Percentiles rank a stretch among this genome's conserved stretches.
Evolutionary conservation across 805 yeast genomes (phyloP).

Genomic region (Ogataea trehalophila): DNA sequence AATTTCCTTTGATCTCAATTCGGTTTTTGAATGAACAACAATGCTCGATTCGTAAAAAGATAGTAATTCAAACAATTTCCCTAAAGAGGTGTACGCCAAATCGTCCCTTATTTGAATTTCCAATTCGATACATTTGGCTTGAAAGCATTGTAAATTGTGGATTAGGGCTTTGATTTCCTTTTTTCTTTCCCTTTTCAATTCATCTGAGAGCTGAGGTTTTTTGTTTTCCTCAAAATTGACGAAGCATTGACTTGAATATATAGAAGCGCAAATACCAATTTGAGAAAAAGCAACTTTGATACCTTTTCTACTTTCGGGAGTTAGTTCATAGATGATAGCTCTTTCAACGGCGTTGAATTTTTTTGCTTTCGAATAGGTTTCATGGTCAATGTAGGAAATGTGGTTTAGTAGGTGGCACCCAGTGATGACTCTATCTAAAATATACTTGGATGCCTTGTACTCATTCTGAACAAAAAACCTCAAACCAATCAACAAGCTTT

Average conservation of each 20-base stretch:
- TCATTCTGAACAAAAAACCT: slow-evolving; percentile 3
- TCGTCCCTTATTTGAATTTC: slow-evolving; percentile 9
- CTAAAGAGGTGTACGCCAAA: slow-evolving; percentile 10
- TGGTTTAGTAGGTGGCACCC: slow-evolving; percentile 6
- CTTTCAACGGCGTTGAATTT: neutral
- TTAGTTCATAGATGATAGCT: neutral
- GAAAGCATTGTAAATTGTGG: neutral
- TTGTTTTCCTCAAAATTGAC: too few species aligned
- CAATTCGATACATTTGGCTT: neutral
- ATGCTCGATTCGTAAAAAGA: slow-evolving; percentile 6
- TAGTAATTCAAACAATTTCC: slow-evolving; percentile 14
- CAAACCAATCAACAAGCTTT: slow-evolving; percentile 5
- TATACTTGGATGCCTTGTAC: slow-evolving; percentile 1
- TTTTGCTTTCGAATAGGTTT: neutral
- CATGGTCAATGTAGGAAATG: neutral
- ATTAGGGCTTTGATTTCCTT: too few species aligned
- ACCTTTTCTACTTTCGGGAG: neutral
- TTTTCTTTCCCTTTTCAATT: too few species aligned
- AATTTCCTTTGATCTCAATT: neutral
- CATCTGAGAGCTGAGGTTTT: too few species aligned
- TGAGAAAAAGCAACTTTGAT: too few species aligned
- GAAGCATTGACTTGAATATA: too few species aligned
- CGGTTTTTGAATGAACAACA: neutral
- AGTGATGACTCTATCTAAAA: slow-evolving; percentile 2
- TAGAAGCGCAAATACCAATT: too few species aligned